phyloP scores from a whole-genome alignment of 768 basidiomycete genomes.

The Cytidiella melzeri region DNA sequence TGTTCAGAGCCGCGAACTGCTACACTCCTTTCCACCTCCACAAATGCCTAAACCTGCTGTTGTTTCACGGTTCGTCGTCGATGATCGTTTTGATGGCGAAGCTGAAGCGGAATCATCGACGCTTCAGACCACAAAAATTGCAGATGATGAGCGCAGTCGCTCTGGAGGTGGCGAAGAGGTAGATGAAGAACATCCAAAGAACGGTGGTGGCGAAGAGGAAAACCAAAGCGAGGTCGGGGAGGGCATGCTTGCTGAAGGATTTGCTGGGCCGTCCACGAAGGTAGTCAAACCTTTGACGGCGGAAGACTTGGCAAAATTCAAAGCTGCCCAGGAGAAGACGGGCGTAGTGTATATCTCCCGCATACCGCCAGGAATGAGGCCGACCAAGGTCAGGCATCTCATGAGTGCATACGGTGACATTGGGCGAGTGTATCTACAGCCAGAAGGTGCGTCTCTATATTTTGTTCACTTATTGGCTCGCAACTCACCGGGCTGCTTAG shows the following conservation, averaged over 20 bases:
- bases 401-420: constrained; percentile 88
- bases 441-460: constrained; percentile 59
- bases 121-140: constrained; percentile 3
- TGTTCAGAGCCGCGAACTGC: no score
- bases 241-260: constrained; percentile 56
- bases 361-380: constrained; percentile 97
- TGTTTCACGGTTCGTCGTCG: constrained; percentile 16
- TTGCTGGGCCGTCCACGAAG: constrained; percentile 49
- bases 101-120: constrained; percentile 17
- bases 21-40: no score
- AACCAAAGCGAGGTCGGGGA: constrained; percentile 27
- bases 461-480: not conserved
- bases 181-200: constrained; percentile 20
- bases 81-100: constrained; percentile 20
- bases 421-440: constrained; percentile 88
- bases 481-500: constrained; percentile 31
- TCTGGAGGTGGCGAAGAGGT: constrained; percentile 6
- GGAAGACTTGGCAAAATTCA: constrained; percentile 71
- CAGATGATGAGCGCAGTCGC: not conserved
- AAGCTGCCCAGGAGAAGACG: constrained; percentile 64
- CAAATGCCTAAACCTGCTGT: constrained; percentile 1
- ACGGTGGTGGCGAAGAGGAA: constrained; percentile 17
- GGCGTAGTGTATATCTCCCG: constrained; percentile 94
- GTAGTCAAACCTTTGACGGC: constrained; percentile 67
- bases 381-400: constrained; percentile 90